phyloP scores from a whole-genome alignment of 2,329 filamentous ascomycete species.

The Fusarium stilboides region DNA sequence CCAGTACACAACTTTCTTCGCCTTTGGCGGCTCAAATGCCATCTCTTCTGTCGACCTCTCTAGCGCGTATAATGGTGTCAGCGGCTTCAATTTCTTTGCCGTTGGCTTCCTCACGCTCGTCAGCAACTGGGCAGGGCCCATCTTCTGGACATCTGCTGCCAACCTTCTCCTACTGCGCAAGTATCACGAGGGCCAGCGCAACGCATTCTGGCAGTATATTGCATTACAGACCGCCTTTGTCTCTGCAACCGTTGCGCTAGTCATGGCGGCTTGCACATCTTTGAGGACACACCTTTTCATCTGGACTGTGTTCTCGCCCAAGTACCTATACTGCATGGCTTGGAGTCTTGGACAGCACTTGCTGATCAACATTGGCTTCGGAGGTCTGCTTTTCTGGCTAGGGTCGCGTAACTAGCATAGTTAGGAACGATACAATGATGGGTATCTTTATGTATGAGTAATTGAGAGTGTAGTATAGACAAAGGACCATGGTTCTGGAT shows the following conservation, averaged over 20 bases:
- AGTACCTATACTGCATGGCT: conserved; percentile 92
- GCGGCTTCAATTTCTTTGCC: conserved; percentile 81
- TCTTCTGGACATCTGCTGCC: conserved; percentile 86
- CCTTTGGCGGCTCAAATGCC: conserved; percentile 90
- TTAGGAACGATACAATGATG: conserved; percentile 5
- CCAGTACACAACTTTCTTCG: conserved; percentile 89
- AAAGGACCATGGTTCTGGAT: background rate
- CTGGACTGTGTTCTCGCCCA: conserved; percentile 98
- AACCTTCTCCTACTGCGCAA: conserved; percentile 69
- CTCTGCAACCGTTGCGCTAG: conserved; percentile 74
- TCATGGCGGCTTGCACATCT: conserved; percentile 90
- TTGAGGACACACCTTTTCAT: conserved; percentile 94
- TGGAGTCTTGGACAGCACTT: conserved; percentile 91
- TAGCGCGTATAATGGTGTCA: conserved; percentile 93
- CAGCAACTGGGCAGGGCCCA: conserved; percentile 90
- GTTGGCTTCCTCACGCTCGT: conserved; percentile 89
- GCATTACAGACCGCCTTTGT: conserved; percentile 79
- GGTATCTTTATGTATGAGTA: conserved; percentile 18
- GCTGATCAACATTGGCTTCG: conserved; percentile 76
- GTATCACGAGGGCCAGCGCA: conserved; percentile 44
- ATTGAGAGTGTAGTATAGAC: conserved; percentile 10
- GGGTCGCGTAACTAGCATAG: conserved; percentile 50
- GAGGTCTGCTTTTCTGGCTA: conserved; percentile 71
- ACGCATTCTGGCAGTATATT: conserved; percentile 67
- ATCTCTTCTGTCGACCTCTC: conserved; percentile 97